Percentiles rank a stretch among this genome's conserved stretches.
Evolutionary conservation across 495 filamentous ascomycete species (phyloP).

Genomic region (Lepraria neglecta): DNA sequence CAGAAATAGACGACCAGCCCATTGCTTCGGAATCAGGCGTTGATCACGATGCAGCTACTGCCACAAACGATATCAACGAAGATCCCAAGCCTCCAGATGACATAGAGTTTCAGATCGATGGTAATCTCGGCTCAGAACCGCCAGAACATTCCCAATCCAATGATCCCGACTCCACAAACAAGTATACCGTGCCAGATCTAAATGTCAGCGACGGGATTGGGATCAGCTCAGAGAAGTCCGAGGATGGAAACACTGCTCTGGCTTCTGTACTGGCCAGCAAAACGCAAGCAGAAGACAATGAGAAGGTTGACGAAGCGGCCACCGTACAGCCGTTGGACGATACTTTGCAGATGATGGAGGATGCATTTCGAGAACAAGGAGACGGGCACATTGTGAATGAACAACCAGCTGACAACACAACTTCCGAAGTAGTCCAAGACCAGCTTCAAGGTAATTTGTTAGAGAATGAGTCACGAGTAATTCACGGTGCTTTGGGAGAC

Average conservation of each 20-base stretch:
- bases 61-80: neutral
- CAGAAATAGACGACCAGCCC: slow-evolving; percentile 1
- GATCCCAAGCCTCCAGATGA: neutral
- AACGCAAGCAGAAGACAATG: neutral
- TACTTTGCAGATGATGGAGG: neutral
- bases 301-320: neutral
- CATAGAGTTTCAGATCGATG: neutral
- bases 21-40: neutral
- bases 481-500: slow-evolving; percentile 7
- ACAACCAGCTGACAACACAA: neutral
- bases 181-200: neutral
- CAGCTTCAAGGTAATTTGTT: neutral
- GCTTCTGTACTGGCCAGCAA: neutral
- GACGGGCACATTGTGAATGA: neutral
- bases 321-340: neutral
- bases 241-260: no score
- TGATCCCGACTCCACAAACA: neutral
- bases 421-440: neutral
- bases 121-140: neutral
- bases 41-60: neutral
- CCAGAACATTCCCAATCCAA: neutral
- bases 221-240: neutral
- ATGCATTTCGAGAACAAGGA: neutral
- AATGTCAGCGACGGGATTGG: neutral
- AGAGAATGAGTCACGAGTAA: slow-evolving; percentile 13